Evolutionary conservation across 495 filamentous ascomycete genomes (phyloP).

Genomic region (Bacidia rubella): DNA sequence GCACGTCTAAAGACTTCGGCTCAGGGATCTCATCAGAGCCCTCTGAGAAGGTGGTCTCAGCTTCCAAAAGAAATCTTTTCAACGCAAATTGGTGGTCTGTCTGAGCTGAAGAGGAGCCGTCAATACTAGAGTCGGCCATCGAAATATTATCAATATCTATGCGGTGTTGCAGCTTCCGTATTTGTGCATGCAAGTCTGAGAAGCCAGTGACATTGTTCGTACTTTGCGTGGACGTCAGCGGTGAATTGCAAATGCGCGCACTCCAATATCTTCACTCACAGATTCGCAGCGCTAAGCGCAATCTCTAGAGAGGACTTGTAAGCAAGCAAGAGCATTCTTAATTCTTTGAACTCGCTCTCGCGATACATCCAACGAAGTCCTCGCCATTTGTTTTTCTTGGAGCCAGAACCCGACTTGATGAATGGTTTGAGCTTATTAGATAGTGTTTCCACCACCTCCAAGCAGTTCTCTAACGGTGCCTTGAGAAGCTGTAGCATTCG

Average conservation of each 20-base stretch:
- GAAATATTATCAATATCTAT: not conserved
- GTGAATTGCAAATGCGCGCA: not conserved
- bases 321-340: not conserved
- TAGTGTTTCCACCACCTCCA: not conserved
- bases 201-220: not conserved
- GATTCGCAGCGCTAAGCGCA: not conserved
- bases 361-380: not conserved
- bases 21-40: not conserved
- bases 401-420: not conserved
- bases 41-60: not conserved
- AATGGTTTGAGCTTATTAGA: not conserved
- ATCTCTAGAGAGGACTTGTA: not conserved
- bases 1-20: not conserved
- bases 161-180: not conserved
- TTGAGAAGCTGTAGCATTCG: not conserved
- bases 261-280: not conserved
- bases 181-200: not conserved
- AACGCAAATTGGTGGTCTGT: not conserved
- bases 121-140: not conserved
- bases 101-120: not conserved
- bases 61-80: not conserved
- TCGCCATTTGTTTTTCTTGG: not conserved
- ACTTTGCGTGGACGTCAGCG: not conserved
- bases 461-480: not conserved
- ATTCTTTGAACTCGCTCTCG: not conserved